Evolutionary conservation across 169 alveolate species (phyloP).

Genomic region (Sarcocystis neurona): DNA sequence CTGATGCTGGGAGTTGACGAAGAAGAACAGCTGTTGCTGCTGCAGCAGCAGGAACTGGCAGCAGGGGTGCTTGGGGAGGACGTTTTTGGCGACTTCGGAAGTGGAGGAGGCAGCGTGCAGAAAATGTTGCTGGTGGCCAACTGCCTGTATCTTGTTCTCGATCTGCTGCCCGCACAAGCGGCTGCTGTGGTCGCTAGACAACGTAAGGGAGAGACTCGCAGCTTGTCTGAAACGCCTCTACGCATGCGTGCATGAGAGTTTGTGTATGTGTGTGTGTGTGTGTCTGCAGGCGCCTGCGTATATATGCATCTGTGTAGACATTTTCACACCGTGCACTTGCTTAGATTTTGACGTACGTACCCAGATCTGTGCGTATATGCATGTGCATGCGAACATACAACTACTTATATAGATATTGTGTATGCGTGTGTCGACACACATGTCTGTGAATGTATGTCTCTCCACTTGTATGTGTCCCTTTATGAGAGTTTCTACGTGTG

Average conservation of each 20-base stretch:
- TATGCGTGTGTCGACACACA: too few species aligned
- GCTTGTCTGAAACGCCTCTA: not conserved
- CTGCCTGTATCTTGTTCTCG: conserved; percentile 54
- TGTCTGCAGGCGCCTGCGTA: too few species aligned
- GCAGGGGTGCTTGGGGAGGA: not conserved
- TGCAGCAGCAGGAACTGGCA: conserved; percentile 33
- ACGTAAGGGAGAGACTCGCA: conserved; percentile 18
- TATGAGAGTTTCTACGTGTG: too few species aligned
- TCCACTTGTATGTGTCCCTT: too few species aligned
- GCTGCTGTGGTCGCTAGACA: conserved; percentile 42
- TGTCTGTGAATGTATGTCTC: too few species aligned
- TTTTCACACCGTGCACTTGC: too few species aligned
- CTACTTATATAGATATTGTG: too few species aligned
- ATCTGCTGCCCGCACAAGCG: conserved; percentile 49
- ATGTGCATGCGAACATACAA: too few species aligned
- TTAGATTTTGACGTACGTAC: too few species aligned
- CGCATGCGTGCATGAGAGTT: not conserved
- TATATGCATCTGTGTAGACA: too few species aligned
- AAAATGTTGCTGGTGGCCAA: conserved; percentile 48
- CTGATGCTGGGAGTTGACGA: not conserved
- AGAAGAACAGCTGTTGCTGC: not conserved
- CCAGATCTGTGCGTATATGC: too few species aligned
- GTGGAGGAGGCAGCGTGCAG: conserved; percentile 20
- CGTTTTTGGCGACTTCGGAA: not conserved
- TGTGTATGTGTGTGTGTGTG: not conserved